Percentiles rank a stretch among this genome's conserved stretches.
Conservation (phyloP, 208 protist genomes). For the Trypanosoma grayi region DNA sequence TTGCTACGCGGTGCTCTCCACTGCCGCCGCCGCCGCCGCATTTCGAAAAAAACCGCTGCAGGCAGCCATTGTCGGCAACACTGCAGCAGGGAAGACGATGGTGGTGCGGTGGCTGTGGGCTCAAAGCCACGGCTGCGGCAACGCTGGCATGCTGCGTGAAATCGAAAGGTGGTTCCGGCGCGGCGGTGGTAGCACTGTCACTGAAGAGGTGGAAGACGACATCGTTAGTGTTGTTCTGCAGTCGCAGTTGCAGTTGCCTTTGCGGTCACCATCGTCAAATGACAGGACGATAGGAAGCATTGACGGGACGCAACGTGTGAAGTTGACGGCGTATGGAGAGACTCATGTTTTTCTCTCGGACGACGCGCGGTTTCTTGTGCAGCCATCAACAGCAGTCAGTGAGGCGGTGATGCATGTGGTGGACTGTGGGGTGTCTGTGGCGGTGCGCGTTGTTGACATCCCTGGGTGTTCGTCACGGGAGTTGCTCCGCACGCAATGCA, state of each 20-base stretch:
- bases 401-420: not conserved
- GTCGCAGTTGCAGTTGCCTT: not conserved
- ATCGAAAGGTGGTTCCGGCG: slow-evolving; percentile 4
- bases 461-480: slow-evolving; percentile 8
- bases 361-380: slow-evolving; percentile 12
- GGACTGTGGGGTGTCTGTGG: not conserved
- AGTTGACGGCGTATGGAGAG: not conserved
- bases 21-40: not conserved
- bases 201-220: not conserved
- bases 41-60: not conserved
- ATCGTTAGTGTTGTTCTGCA: not conserved
- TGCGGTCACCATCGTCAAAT: not conserved
- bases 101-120: slow-evolving; percentile 22
- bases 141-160: not conserved
- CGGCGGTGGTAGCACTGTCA: not conserved
- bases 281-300: not conserved
- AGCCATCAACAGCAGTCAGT: slow-evolving; percentile 7
- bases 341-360: slow-evolving; percentile 8
- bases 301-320: not conserved
- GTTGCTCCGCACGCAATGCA: slow-evolving; percentile 19
- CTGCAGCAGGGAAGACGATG: slow-evolving; percentile 15
- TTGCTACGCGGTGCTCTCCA: not conserved
- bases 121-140: not conserved
- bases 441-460: slow-evolving; percentile 4
- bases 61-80: slow-evolving; percentile 11